Evolutionary conservation across 495 filamentous ascomycete genomes (phyloP), one percentile per base, ranked within the genome.

Genomic region (Friedmanniomyces simplex): DNA sequence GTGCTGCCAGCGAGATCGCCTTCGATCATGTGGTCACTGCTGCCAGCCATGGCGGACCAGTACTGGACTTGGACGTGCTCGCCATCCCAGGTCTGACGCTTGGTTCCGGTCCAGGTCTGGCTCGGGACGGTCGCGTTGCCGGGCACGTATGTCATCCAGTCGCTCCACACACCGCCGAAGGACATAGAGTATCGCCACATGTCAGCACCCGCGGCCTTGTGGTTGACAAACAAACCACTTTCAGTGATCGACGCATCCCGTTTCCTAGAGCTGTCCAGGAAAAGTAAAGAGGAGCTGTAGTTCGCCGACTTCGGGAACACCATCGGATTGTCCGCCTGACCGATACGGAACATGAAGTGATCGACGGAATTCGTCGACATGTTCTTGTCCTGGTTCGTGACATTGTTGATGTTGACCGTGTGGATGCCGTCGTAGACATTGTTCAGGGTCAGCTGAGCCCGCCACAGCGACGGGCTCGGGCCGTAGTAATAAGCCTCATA

Each of bases 41-140:
- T 86, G 0, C 82, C 85, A 18, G 81, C 75, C 20, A 80, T 70
- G 42, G 76, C 74, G 66, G 76, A 84, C 79, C 76, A 88, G 66
- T 88, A 88, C 59, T 86, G 82, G 25, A 85, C 78, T 2, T 76
- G 73, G 11, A 87, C 69, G 60, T 88, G 85, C 47, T 84, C 78
- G 36, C 81, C 85, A 8, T 74, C 55, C 85, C 85, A 88, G 25
- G 65, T 67, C 65, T 88, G 85, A 1, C 71, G 60, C 25, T 79
- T 73, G 0, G 82, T 83, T 13, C 85, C 85, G 1, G 72, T 72
- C 85, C 85, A 87, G 39, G 69, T 63, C 53, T 76, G 69, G 22
- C 68, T 66, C 14, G 71, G 34, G 20, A 82, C 67, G 1, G 72
- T 73, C 6, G 69, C 67, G 32, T 78, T 76, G 16, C 61, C 64